Percentiles rank a stretch among this genome's conserved stretches.
These are phyloP conservation scores for Scalesia atractyloides DNA, from an alignment of 129 eudicot genomes.

Conservation along the genomic window DNA sequence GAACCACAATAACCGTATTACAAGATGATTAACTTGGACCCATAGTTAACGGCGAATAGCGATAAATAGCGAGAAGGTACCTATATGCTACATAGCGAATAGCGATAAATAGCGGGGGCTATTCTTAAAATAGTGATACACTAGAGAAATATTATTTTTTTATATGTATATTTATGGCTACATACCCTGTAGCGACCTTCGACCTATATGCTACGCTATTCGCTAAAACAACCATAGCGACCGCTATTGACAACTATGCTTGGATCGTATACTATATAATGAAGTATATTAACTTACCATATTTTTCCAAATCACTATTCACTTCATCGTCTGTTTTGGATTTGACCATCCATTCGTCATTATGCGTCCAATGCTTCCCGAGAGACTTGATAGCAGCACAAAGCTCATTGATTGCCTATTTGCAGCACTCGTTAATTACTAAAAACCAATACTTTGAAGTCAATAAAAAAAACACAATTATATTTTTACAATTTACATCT, in stretches of 20 bases:
- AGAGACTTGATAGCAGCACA: constrained; percentile 68
- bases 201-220: no score
- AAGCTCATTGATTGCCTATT: constrained; percentile 65
- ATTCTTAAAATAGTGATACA: no score
- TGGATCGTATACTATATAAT: no score
- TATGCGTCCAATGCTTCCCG: constrained; percentile 64
- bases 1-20: constrained; percentile 25
- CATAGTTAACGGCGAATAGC: no score
- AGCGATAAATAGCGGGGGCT: no score
- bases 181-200: no score
- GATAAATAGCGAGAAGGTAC: no score
- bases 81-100: no score
- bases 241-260: no score
- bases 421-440: constrained; percentile 13
- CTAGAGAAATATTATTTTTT: no score
- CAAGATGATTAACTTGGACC: constrained; percentile 11
- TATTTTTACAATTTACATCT: constrained; percentile 7
- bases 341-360: constrained; percentile 63
- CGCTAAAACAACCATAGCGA: no score
- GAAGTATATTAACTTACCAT: constrained; percentile 45
- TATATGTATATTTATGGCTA: no score
- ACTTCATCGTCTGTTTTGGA: constrained; percentile 36
- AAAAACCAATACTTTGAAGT: constrained; percentile 6
- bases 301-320: constrained; percentile 50
- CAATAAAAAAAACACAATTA: neutral